These are phyloP conservation scores for Penicillium italicum DNA, from an alignment of 2,329 filamentous ascomycete genomes.

Conservation along the genomic window DNA sequence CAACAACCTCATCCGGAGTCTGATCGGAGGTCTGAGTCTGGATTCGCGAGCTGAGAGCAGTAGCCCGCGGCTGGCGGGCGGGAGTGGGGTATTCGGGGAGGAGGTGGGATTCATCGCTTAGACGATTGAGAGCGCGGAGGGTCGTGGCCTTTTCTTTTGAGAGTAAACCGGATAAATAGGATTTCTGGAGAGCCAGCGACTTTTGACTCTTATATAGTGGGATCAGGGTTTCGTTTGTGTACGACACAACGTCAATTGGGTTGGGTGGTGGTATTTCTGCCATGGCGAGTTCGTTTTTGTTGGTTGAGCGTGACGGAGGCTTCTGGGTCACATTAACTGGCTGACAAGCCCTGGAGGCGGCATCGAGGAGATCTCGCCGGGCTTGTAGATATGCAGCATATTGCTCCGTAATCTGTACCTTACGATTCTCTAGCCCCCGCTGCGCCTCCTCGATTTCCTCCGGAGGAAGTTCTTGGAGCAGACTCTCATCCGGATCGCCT, in stretches of 20 bases:
- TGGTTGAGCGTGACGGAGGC: slow-evolving; percentile 13
- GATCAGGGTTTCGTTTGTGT: slow-evolving; percentile 31
- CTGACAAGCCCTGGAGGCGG: slow-evolving; percentile 36
- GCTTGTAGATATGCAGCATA: slow-evolving; percentile 38
- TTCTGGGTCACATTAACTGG: slow-evolving; percentile 28
- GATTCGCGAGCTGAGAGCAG: slow-evolving; percentile 26
- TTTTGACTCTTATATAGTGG: slow-evolving; percentile 38
- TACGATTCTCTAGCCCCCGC: slow-evolving; percentile 31
- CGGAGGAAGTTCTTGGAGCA: slow-evolving; percentile 26
- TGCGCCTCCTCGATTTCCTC: slow-evolving; percentile 32
- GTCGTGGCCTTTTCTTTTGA: slow-evolving; percentile 38
- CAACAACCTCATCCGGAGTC: slow-evolving; percentile 31
- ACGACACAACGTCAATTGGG: slow-evolving; percentile 32
- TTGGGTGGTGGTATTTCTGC: slow-evolving; percentile 21
- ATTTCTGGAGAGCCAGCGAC: slow-evolving; percentile 37
- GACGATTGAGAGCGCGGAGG: slow-evolving; percentile 36
- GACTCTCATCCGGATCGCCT: slow-evolving; percentile 28
- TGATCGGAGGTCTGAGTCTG: slow-evolving; percentile 14
- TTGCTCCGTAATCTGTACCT: slow-evolving; percentile 32
- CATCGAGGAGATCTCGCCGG: slow-evolving; percentile 36
- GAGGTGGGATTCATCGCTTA: slow-evolving; percentile 43
- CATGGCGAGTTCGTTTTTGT: slow-evolving; percentile 11
- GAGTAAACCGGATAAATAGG: slow-evolving; percentile 37
- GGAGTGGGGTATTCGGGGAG: slow-evolving; percentile 42
- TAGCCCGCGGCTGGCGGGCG: slow-evolving; percentile 33